A percentile compares a stretch with the other conserved stretches of the same genome.
phyloP scores from a whole-genome alignment of 164 flowering plant species.

The Dillenia suffruticosa region DNA sequence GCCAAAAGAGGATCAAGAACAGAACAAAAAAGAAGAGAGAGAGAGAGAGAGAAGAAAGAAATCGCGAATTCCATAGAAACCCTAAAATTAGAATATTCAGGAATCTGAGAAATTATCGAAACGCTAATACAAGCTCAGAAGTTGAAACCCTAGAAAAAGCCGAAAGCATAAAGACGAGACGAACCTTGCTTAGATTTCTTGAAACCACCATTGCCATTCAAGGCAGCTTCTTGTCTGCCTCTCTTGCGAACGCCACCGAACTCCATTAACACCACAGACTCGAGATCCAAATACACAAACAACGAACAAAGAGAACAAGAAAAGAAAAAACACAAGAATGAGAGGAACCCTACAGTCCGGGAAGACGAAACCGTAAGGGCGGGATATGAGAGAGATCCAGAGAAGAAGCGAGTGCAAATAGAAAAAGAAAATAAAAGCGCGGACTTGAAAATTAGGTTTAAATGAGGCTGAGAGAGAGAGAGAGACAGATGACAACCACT shows the following conservation, averaged over 20 bases:
- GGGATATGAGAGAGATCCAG: neutral
- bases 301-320: neutral
- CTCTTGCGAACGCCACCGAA: constrained; percentile 28
- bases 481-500: too few species aligned
- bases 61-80: neutral
- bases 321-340: neutral
- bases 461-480: constrained; percentile 4
- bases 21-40: too few species aligned
- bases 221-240: constrained; percentile 19
- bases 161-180: neutral
- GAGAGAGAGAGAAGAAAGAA: too few species aligned
- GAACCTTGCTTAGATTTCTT: constrained; percentile 25
- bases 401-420: neutral
- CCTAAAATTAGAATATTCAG: neutral
- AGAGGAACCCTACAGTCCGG: neutral
- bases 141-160: neutral
- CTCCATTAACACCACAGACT: constrained; percentile 12
- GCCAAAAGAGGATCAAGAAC: too few species aligned
- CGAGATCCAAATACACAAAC: neutral
- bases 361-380: neutral
- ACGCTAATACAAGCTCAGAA: neutral
- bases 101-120: neutral
- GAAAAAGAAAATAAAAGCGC: neutral
- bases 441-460: constrained; percentile 11
- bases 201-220: constrained; percentile 30